phyloP scores from a whole-genome alignment of 768 basidiomycete genomes.

The Kwoniella sp. region DNA sequence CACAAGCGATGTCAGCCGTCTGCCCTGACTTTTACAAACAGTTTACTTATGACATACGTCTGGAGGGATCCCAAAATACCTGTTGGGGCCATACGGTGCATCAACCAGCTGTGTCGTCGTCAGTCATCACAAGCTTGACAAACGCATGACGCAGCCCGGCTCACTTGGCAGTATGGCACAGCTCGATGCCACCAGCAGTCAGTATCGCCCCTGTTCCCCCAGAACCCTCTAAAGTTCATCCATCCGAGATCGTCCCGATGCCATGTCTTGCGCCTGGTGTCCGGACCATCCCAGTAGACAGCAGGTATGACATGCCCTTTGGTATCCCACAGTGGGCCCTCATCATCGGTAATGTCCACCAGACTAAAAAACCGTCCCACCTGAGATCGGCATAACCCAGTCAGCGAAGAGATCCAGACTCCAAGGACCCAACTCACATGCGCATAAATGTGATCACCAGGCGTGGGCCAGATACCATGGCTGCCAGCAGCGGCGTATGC shows the following conservation, averaged over 20 bases:
- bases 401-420: not conserved
- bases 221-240: slow-evolving; percentile 39
- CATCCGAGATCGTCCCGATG: slow-evolving; percentile 26
- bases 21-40: not conserved
- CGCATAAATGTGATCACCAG: slow-evolving; percentile 38
- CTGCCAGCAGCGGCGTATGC: slow-evolving; percentile 40
- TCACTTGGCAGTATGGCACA: slow-evolving; percentile 35
- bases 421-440: slow-evolving; percentile 18
- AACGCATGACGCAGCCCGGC: not conserved
- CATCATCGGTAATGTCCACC: slow-evolving; percentile 36
- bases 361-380: slow-evolving; percentile 34
- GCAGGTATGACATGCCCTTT: slow-evolving; percentile 26
- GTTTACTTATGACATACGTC: too few relatives aligned
- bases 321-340: slow-evolving; percentile 42
- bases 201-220: slow-evolving; percentile 40
- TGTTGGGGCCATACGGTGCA: slow-evolving; percentile 37
- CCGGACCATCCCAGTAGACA: slow-evolving; percentile 33
- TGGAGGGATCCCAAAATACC: slow-evolving; percentile 30
- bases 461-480: slow-evolving; percentile 41
- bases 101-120: slow-evolving; percentile 22
- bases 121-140: too few relatives aligned
- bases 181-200: slow-evolving; percentile 40
- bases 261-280: slow-evolving; percentile 3
- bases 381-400: slow-evolving; percentile 2
- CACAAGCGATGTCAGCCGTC: not conserved